Base-by-base conservation (phyloP, 306 rosid species). In the Ceratonia siliqua region DNA sequence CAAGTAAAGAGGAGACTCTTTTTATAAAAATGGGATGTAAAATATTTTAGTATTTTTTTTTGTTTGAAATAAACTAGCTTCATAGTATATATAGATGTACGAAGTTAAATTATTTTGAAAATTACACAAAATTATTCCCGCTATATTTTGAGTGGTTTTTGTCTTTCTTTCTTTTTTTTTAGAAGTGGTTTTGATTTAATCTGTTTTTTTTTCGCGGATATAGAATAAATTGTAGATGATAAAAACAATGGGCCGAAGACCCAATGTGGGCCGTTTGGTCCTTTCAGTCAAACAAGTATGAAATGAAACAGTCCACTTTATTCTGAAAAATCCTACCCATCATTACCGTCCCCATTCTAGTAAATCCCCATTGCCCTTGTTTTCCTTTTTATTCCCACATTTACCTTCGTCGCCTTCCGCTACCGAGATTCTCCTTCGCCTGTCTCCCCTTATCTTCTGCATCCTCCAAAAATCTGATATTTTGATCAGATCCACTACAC, bases 401-500 rank as follows among this genome's bases (percentile, higher is more conserved):
- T 68, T 38, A 75, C 30, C 67, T 59, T n/a, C 65, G 52, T 77
- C 62, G 35, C 67, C 24, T 2, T 46, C 21, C 56, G 6, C 7
- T 8, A 10, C 25, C 41, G 53, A 41, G 79, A 70, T 74, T 71
- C 81, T 73, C 78, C 13, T 36, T 21, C 41, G 17, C 28, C 64
- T 9, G 50, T 43, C 25, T 59, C 72, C 27, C 76, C 50, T 6
- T 33, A 35, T 50, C 81, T 27, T 11, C 68, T 39, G 78, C 46
- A 41, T n/a, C 68, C 35, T 63, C 61, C 20, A 35, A 11, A 46
- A 62, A 13, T 32, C 45, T 22, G 21, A 8, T 25, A 33, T 79
- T 79, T 74, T 59, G 55, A 72, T 87, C 87, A 78, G 90, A 85
- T 87, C 91, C 78, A 38, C 46, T 43, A 36, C 41, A 54, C 61